These are phyloP conservation scores for Boletus vinaceobasis DNA, from an alignment of 768 basidiomycete species.

Conservation along the genomic window DNA sequence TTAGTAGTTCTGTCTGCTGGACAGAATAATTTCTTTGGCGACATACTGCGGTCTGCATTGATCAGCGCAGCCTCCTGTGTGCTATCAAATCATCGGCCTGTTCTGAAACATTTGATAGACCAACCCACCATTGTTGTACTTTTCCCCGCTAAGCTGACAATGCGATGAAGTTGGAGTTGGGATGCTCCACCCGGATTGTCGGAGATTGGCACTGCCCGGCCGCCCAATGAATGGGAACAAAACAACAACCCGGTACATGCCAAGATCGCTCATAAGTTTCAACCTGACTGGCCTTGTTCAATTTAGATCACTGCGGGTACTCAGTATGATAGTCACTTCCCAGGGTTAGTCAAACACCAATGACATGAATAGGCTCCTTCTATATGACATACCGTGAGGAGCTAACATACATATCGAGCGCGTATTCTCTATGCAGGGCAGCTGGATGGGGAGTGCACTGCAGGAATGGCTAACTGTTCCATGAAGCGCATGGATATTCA, in stretches of 20 bases:
- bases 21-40: background rate
- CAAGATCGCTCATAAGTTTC: conserved; percentile 58
- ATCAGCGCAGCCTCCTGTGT: conserved; percentile 2
- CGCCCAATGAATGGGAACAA: conserved; percentile 71
- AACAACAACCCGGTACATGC: conserved; percentile 52
- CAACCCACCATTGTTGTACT: too few relatives aligned
- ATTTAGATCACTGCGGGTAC: too few relatives aligned
- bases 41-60: background rate
- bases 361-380: conserved; percentile 13
- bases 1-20: background rate
- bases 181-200: conserved; percentile 58
- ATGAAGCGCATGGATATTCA: conserved; percentile 58
- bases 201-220: conserved; percentile 55
- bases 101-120: too few relatives aligned
- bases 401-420: conserved; percentile 64
- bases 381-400: conserved; percentile 52
- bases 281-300: conserved; percentile 81
- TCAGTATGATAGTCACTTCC: too few relatives aligned
- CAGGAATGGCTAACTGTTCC: conserved; percentile 44
- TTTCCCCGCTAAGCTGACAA: conserved; percentile 1
- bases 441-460: conserved; percentile 45
- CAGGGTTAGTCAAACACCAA: background rate
- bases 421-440: conserved; percentile 59
- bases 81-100: too few relatives aligned
- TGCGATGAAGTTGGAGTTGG: conserved; percentile 43